Conservation (phyloP, 202 grass and related monocot species). For the Panicum hallii region DNA sequence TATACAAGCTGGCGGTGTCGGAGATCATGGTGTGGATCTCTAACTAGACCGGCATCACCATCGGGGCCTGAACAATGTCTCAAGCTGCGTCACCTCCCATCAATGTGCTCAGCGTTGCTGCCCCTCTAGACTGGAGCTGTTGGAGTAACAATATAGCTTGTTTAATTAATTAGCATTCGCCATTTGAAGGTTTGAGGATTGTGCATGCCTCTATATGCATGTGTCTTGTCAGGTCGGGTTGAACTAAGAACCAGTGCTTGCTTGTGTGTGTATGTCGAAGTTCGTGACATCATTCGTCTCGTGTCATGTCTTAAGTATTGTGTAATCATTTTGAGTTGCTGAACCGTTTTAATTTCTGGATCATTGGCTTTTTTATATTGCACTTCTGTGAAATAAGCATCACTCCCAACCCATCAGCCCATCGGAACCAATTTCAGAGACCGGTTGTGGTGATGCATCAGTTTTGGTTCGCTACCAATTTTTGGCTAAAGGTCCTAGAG, state of each 20-base stretch:
- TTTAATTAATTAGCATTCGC: not conserved
- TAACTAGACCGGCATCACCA: not conserved
- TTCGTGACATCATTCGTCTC: not conserved
- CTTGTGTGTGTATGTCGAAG: not conserved
- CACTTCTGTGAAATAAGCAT: not conserved
- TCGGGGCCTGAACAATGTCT: not conserved
- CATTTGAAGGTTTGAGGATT: not conserved
- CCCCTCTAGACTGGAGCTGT: not conserved
- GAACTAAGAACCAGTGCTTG: not conserved
- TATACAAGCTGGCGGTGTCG: slow-evolving; percentile 58
- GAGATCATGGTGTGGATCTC: slow-evolving; percentile 69
- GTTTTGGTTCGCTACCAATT: too few species aligned
- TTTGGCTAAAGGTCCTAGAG: too few species aligned
- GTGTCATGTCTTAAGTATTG: not conserved
- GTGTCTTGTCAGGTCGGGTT: too few species aligned
- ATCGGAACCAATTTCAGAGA: too few species aligned
- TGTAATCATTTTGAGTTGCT: not conserved
- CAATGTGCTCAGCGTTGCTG: not conserved
- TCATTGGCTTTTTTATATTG: not conserved
- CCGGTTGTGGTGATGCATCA: too few species aligned
- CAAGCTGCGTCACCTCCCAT: not conserved
- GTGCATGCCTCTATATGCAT: not conserved
- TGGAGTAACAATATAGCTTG: not conserved
- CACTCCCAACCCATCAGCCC: too few species aligned
- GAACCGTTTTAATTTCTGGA: not conserved